Evolutionary conservation across 345 rosid species (phyloP), one percentile per base, ranked within the genome.

Genomic region (Raphanus raphanistrum): DNA sequence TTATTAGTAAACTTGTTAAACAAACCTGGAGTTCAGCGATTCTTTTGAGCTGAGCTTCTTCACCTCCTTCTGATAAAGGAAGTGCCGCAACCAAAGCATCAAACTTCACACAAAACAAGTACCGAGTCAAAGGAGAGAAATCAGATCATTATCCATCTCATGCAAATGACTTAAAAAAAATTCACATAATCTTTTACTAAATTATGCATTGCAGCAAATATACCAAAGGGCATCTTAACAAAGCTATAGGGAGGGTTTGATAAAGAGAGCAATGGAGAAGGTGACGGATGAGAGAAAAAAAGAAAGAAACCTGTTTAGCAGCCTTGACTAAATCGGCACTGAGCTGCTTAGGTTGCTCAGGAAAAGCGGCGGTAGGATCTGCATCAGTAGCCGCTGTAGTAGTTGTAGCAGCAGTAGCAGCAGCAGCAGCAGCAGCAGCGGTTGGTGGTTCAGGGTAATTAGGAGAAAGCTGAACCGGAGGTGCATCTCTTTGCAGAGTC

Each of bases 31-130:
- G 89, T 77, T 95, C 83, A 0, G 90, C 88, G 64, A 92, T 92
- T 82, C 88, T 87, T 84, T 87, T 87, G 66, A 91, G 76, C 80
- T 92, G 99, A 83, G 89, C 97, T 85, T 90, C 97, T 84, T 92
- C 97, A 35, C 96, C 96, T 70, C 94, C 97, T 82, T 91, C 94
- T 1, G 92, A 72, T 77, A 93, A 81, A 13, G 99, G 99, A 75
- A 95, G 97, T 54, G 94, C 99, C 0, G 93, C 86, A 45, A 92
- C 96, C 83, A 95, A 85, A 36, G 91, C 96, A 87, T 91, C 98
- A 82, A 95, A 95, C 99, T 89, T 71, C 41, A 21, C n/a, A 35
- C 50, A 71, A n/a, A 38, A 62, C 63, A 62, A 58, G 67, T 16
- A 52, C 38, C 27, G 8, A 16, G 27, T 41, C 31, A 28, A 28